Evolutionary conservation across 352 stramenopile genomes (phyloP).

Genomic region (Halophytophthora batemanensis): DNA sequence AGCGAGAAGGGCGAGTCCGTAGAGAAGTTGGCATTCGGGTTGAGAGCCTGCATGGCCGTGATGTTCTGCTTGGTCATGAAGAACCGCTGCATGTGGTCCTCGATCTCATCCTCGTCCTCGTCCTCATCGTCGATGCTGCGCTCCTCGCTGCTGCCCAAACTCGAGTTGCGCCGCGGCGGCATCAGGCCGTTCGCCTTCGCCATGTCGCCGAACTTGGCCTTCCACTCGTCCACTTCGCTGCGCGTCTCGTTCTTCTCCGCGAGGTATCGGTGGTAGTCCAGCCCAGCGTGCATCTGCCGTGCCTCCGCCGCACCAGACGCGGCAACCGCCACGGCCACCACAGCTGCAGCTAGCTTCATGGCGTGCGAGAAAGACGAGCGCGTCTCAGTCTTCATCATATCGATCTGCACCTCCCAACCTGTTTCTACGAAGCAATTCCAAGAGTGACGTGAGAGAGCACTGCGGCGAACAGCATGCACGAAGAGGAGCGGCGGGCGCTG

Average conservation of each 20-base stretch:
- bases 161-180: not conserved
- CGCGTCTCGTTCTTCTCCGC: constrained; percentile 14
- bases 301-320: constrained; percentile 6
- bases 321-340: constrained; percentile 8
- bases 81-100: constrained; percentile 29
- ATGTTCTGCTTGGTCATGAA: constrained; percentile 34
- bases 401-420: constrained; percentile 28
- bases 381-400: constrained; percentile 31
- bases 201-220: constrained; percentile 9
- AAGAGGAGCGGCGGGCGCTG: constrained; percentile 16
- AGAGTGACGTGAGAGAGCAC: constrained; percentile 19
- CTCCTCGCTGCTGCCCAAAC: constrained; percentile 20
- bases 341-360: constrained; percentile 26
- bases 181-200: constrained; percentile 24
- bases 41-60: constrained; percentile 12
- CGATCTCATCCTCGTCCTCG: constrained; percentile 11
- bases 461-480: constrained; percentile 1
- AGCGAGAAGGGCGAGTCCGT: constrained; percentile 40
- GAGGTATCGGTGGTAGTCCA: constrained; percentile 43
- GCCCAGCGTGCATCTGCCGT: constrained; percentile 32
- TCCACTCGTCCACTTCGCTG: constrained; percentile 19
- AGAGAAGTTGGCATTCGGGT: constrained; percentile 39
- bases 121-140: constrained; percentile 13
- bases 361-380: constrained; percentile 27
- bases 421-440: constrained; percentile 16